A percentile compares a stretch with the other conserved stretches of the same genome.
These are phyloP conservation scores for Mycena olivaceomarginata DNA, from an alignment of 768 basidiomycete genomes.

Conservation along the genomic window DNA sequence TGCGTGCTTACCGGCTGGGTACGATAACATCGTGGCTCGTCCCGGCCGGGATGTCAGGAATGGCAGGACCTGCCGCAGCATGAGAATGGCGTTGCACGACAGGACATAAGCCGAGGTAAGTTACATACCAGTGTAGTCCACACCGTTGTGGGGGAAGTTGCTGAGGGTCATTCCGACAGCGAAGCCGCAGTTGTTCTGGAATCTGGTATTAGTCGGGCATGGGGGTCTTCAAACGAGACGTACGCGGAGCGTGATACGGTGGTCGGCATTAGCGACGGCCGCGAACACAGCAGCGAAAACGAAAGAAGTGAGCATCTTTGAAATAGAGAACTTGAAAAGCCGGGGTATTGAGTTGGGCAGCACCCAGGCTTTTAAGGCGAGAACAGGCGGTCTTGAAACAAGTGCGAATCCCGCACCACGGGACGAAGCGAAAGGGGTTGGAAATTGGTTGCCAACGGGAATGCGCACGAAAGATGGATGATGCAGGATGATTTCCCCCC, in stretches of 20 bases:
- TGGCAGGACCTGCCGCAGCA: background rate
- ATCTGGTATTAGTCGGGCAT: background rate
- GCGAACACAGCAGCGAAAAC: background rate
- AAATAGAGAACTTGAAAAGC: background rate
- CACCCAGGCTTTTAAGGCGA: no score
- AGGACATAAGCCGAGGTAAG: no score
- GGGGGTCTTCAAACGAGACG: background rate
- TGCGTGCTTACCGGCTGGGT: background rate
- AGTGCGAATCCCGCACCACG: no score
- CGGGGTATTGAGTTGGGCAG: no score
- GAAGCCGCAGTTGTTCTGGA: constrained; percentile 33
- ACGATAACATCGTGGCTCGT: background rate
- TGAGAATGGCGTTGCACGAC: no score
- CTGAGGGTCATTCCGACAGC: constrained; percentile 23
- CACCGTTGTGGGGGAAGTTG: constrained; percentile 33
- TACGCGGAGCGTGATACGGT: constrained; percentile 29
- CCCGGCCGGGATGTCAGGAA: constrained; percentile 9
- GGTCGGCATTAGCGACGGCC: background rate
- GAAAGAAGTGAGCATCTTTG: background rate
- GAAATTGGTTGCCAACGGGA: no score
- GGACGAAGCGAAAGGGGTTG: no score
- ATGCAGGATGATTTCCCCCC: no score
- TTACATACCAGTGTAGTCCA: background rate
- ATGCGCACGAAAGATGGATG: no score
- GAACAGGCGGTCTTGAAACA: no score